A percentile compares a stretch with the other conserved stretches of the same genome.
Evolutionary conservation across 176 grass and related monocot genomes (phyloP).

Genomic region (Alopecurus myosuroides): DNA sequence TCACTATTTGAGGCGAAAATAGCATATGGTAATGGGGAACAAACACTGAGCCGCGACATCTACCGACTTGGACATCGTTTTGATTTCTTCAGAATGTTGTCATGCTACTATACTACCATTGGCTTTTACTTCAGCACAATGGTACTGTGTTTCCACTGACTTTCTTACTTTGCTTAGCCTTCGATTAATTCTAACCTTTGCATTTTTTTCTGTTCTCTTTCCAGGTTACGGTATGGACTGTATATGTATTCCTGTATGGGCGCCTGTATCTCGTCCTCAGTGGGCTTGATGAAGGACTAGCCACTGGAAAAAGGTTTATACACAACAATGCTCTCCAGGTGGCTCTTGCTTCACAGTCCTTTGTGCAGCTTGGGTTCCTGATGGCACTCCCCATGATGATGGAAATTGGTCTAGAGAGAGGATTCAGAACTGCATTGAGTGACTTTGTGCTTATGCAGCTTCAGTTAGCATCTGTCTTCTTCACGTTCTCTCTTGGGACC

Average conservation of each 20-base stretch:
- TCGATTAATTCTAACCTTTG: conserved; percentile 9
- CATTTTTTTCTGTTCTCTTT: conserved; percentile 23
- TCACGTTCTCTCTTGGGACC: conserved; percentile 92
- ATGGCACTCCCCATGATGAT: conserved; percentile 99
- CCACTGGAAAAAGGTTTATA: conserved; percentile 57
- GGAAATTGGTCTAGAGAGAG: conserved; percentile 97
- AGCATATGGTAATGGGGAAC: conserved; percentile 92
- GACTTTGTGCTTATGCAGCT: conserved; percentile 97
- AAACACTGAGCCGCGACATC: conserved; percentile 80
- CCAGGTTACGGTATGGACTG: conserved; percentile 84
- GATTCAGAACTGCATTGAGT: conserved; percentile 88
- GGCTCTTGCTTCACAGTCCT: conserved; percentile 86
- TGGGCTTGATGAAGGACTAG: conserved; percentile 67
- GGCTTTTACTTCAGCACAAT: conserved; percentile 95
- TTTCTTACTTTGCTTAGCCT: conserved; percentile 1
- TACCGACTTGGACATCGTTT: conserved; percentile 91
- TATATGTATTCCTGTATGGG: conserved; percentile 92
- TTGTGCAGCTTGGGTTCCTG: conserved; percentile 90
- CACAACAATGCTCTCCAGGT: conserved; percentile 82
- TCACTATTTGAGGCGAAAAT: conserved; percentile 94
- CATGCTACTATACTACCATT: conserved; percentile 93
- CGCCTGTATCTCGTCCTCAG: conserved; percentile 90
- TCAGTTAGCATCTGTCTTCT: conserved; percentile 90
- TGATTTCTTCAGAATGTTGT: conserved; percentile 99
- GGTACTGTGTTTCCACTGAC: conserved; percentile 40